Percentiles rank a stretch among this genome's conserved stretches.
Conservation (phyloP, 2,329 filamentous ascomycete species). For the Colletotrichum falcatum region DNA sequence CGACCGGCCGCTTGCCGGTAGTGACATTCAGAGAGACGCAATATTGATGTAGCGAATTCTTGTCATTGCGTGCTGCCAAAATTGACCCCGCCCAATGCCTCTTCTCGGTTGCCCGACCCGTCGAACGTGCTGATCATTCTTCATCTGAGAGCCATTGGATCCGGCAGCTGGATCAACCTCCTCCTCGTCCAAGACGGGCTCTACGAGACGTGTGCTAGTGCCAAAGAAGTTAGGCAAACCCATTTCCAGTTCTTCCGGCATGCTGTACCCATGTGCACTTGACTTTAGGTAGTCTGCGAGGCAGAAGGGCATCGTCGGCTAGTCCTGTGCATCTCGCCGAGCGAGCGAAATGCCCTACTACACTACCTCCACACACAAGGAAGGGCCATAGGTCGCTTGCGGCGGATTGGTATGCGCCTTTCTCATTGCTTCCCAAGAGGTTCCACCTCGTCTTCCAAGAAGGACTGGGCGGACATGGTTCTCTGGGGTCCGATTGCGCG, state of each 20-base stretch:
- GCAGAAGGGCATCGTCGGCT: not conserved
- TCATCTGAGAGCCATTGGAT: not conserved
- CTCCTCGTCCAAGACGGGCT: too few species aligned
- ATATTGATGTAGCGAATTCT: not conserved
- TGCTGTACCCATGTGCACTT: not conserved
- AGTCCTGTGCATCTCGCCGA: not conserved
- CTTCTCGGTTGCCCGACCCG: not conserved
- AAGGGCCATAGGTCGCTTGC: constrained; percentile 9
- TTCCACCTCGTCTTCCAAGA: constrained; percentile 14
- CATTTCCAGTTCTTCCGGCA: not conserved
- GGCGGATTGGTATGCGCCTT: not conserved
- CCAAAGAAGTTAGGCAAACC: not conserved
- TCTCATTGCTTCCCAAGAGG: not conserved
- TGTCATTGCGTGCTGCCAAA: not conserved
- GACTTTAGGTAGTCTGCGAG: not conserved
- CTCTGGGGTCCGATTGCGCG: constrained; percentile 26
- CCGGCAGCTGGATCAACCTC: not conserved
- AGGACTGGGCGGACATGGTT: constrained; percentile 10
- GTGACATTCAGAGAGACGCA: not conserved
- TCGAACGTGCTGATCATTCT: not conserved
- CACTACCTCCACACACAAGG: too few species aligned
- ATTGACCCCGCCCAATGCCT: not conserved
- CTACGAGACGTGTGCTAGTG: not conserved
- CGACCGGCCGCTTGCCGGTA: not conserved
- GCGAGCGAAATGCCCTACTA: not conserved